These are phyloP conservation scores for Blastobotrys indianensis DNA, from an alignment of 1,139 yeast genomes.

Conservation along the genomic window DNA sequence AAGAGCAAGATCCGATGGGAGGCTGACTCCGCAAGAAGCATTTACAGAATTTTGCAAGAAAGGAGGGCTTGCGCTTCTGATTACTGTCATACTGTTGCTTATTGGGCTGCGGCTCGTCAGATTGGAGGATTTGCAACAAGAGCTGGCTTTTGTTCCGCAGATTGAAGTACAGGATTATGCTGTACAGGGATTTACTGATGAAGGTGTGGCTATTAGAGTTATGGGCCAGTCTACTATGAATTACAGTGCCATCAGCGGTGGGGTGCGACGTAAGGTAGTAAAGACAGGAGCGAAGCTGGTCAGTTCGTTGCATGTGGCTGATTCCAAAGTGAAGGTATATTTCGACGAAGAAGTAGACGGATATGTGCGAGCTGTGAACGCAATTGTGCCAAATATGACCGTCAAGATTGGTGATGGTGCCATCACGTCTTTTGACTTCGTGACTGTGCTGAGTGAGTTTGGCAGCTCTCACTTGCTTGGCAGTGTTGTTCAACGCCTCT, in stretches of 20 bases:
- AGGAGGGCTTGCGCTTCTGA: conserved; percentile 1
- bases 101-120: conserved; percentile 4
- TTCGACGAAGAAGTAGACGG: conserved; percentile 14
- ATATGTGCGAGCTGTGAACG: conserved; percentile 20
- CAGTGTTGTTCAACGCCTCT: conserved; percentile 19
- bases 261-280: conserved; percentile 14
- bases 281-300: conserved; percentile 13
- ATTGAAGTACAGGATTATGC: conserved; percentile 14
- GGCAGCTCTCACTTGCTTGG: conserved; percentile 23
- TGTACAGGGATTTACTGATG: conserved; percentile 16
- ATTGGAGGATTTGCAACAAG: conserved; percentile 19
- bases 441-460: conserved; percentile 23
- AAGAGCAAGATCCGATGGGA: too few species aligned
- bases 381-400: conserved; percentile 21
- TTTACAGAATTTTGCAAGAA: neutral
- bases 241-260: conserved; percentile 17
- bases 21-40: conserved; percentile 3
- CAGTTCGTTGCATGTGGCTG: conserved; percentile 14
- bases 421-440: conserved; percentile 20
- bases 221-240: conserved; percentile 17
- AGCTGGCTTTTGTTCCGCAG: conserved; percentile 18
- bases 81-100: neutral
- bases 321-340: conserved; percentile 17
- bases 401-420: conserved; percentile 17
- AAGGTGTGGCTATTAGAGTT: conserved; percentile 18